Conservation (phyloP, 2,329 filamentous ascomycete species). For the Domatiomyces catenatus region DNA sequence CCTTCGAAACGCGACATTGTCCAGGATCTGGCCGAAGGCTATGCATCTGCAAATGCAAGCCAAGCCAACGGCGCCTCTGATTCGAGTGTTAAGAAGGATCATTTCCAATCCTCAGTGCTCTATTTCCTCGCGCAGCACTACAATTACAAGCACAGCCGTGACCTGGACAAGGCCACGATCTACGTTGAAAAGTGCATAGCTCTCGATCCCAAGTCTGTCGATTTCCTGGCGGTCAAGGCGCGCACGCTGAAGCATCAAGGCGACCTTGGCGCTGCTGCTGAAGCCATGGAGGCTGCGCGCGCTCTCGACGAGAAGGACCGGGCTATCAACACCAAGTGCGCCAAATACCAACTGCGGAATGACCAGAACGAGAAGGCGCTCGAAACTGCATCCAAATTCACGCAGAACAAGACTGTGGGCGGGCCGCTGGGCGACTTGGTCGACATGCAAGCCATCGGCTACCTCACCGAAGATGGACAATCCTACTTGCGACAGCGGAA, state of each 20-base stretch:
- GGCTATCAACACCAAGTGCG: slow-evolving; percentile 96
- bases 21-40: slow-evolving; percentile 61
- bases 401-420: slow-evolving; percentile 72
- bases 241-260: slow-evolving; percentile 86
- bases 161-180: slow-evolving; percentile 64
- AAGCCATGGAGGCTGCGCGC: slow-evolving; percentile 76
- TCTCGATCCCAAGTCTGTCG: slow-evolving; percentile 63
- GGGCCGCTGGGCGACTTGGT: slow-evolving; percentile 80
- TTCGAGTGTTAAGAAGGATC: slow-evolving; percentile 35
- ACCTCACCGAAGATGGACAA: slow-evolving; percentile 84
- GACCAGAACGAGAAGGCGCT: slow-evolving; percentile 76
- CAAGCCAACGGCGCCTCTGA: slow-evolving; percentile 35
- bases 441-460: slow-evolving; percentile 99
- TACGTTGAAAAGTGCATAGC: slow-evolving; percentile 74
- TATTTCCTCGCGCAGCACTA: slow-evolving; percentile 97
- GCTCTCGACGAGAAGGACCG: slow-evolving; percentile 76
- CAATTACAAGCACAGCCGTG: slow-evolving; percentile 76
- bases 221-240: slow-evolving; percentile 90
- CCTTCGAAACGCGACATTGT: slow-evolving; percentile 61
- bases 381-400: slow-evolving; percentile 85
- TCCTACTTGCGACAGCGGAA: slow-evolving; percentile 71
- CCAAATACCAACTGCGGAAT: slow-evolving; percentile 90
- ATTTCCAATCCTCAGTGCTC: slow-evolving; percentile 62
- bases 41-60: slow-evolving; percentile 44
- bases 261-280: slow-evolving; percentile 61